Evolutionary conservation across 257 asterid species (phyloP), one percentile per base, ranked within the genome.

Genomic region (Phtheirospermum japonicum): DNA sequence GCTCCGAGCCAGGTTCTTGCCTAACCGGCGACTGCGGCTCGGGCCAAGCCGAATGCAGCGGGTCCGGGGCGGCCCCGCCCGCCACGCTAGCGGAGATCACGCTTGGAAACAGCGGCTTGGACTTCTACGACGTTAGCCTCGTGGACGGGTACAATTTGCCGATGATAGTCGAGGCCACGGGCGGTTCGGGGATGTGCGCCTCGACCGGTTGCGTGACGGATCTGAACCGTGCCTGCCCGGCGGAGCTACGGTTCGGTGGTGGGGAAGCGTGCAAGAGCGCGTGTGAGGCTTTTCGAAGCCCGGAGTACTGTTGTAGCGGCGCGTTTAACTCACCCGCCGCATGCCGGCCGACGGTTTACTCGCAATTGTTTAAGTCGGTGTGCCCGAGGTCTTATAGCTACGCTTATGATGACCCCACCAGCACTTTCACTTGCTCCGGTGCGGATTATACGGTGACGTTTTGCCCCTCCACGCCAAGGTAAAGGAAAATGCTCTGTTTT

Each of bases 201-300:
- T 67, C 96, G n/a, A 91, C 98, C 36, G 98, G 98, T 2, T 91
- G 98, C 48, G 89, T 88, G 12, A 80, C 95, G 81, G 98, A 91
- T 81, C 85, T 91, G 67, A 91, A 91, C 82, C 83, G 80, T 66
- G 84, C 71, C 36, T 91, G 98, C 66, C 98, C 98, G 36, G n/a
- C 82, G 42, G 96, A 91, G 87, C 80, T 91, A 17, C 75, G 80
- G 36, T 83, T 77, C 0, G 86, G 83, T 0, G 82, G 75, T 0
- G 95, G 95, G 0, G 82, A 73, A 7, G 97, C 94, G 0, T 90
- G 97, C 71, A 82, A 74, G 72, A 90, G 98, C 78, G 98, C 98
- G 53, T 90, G 98, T 59, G 96, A 82, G 67, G 98, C 98, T 16
- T 90, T 90, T 52, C 82, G 82, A 26, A 81, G 80, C 19, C 93